Evolutionary conservation across 1,139 yeast species (phyloP), one percentile per base, ranked within the genome.

Genomic region (Yamadazyma kanchanaburiensis): DNA sequence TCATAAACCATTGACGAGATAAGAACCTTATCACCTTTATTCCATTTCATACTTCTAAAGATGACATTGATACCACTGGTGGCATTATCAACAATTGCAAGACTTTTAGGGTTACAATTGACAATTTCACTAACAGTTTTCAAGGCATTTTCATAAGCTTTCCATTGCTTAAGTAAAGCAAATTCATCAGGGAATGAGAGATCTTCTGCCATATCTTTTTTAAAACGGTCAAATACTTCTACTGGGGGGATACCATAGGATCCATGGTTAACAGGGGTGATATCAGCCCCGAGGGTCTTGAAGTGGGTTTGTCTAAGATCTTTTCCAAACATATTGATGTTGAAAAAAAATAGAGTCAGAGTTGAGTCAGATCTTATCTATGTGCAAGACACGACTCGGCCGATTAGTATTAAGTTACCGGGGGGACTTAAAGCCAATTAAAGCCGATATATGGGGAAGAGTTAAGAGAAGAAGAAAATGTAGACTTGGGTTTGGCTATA

Each of bases 21-120:
- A 12, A 78, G 58, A 15, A 80, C 56, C 30, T 61, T 68, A 44
- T 81, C 88, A n/a, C 77, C 79, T 30, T 62, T 55, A 6, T 54
- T 32, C 46, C 78, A 74, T 2, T 74, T 74, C 27, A 58, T 61
- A 22, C 80, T 72, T 38, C 86, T 57, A 33, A 80, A 58, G 2
- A 80, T 68, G 0, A 78, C 59, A 48, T 80, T 80, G 28, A 77
- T 65, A 2, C 80, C 86, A 5, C 70, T 56, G 4, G 87, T 78
- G 4, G 87, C 84, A 46, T 80, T 81, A 9, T 62, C 54, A 2
- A 71, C 71, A 21, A 78, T 50, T 1, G 74, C 81, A 34, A 77
- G 43, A 41, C 64, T 60, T 27, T 55, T 58, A 30, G 55, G 53
- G 31, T 70, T 74, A 32, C 70, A 61, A 27, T 72, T 62, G 21